Evolutionary conservation across 192 early-diverging fungal genomes (phyloP).

Genomic region (Coemansia javaensis): DNA sequence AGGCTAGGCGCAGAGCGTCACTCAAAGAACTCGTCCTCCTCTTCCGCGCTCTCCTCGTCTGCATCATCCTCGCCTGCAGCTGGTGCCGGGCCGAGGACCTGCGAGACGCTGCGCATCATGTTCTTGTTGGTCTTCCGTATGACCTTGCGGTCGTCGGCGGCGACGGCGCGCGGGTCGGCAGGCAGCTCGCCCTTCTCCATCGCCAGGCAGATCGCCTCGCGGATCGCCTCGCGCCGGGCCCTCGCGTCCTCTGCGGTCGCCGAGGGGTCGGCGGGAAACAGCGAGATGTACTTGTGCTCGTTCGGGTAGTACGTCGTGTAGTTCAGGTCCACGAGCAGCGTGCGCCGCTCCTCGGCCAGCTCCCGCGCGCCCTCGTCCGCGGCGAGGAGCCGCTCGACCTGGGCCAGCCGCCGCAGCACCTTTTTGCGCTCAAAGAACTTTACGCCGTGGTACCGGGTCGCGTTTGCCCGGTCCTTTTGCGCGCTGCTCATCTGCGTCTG

Average conservation of each 20-base stretch:
- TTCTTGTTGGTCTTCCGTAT: constrained; percentile 21
- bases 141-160: constrained; percentile 24
- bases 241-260: constrained; percentile 18
- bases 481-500: constrained; percentile 15
- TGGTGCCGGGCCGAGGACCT: constrained; percentile 3
- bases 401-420: constrained; percentile 22
- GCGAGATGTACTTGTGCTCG: constrained; percentile 42
- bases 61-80: not conserved
- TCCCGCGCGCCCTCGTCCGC: not conserved
- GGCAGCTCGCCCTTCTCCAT: constrained; percentile 30
- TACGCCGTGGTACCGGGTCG: constrained; percentile 25
- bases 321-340: constrained; percentile 27
- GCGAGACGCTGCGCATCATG: constrained; percentile 27
- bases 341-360: not conserved
- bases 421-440: constrained; percentile 49
- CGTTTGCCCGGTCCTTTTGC: constrained; percentile 22
- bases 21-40: constrained; percentile 40
- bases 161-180: constrained; percentile 19
- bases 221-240: constrained; percentile 13
- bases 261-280: constrained; percentile 30
- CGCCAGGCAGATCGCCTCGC: constrained; percentile 10
- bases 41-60: not conserved
- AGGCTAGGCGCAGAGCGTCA: no score
- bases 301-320: constrained; percentile 46
- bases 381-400: constrained; percentile 5